These are phyloP conservation scores for Linnemannia elongata DNA, from an alignment of 192 early-diverging fungal genomes.

Conservation along the genomic window DNA sequence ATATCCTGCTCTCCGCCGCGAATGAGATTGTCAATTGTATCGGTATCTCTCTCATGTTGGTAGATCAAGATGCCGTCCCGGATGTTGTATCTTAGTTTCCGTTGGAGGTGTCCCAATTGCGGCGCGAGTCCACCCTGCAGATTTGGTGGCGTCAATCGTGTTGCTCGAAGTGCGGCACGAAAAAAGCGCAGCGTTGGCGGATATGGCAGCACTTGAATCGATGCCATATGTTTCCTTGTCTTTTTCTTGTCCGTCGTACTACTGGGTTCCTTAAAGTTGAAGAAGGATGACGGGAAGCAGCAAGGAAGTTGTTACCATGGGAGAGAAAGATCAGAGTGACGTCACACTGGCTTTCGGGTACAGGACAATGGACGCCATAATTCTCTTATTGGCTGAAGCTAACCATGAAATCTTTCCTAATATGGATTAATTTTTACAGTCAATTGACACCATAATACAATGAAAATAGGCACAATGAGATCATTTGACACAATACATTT, in stretches of 20 bases:
- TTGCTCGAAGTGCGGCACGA: slow-evolving; percentile 32
- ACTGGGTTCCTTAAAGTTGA: too few relatives aligned
- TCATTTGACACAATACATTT: too few relatives aligned
- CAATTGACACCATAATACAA: too few relatives aligned
- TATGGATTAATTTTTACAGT: too few relatives aligned
- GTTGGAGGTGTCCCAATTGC: slow-evolving; percentile 28
- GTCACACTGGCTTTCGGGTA: background rate
- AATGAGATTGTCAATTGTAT: slow-evolving; percentile 20
- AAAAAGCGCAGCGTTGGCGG: slow-evolving; percentile 39
- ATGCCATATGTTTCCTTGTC: background rate
- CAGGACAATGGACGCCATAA: too few relatives aligned
- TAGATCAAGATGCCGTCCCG: slow-evolving; percentile 48
- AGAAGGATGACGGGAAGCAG: too few relatives aligned
- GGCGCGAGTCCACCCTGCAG: background rate
- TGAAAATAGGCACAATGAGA: too few relatives aligned
- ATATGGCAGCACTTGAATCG: slow-evolving; percentile 16
- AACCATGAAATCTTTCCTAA: too few relatives aligned
- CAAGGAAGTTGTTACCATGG: too few relatives aligned
- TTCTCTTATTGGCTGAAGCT: too few relatives aligned
- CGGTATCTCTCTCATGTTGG: slow-evolving; percentile 21
- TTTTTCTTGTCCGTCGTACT: background rate
- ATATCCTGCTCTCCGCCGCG: slow-evolving; percentile 27
- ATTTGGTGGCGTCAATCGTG: slow-evolving; percentile 2
- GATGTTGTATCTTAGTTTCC: slow-evolving; percentile 45
- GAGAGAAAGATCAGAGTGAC: background rate